These are phyloP conservation scores for Rhizophora mangle DNA, from an alignment of 345 rosid species.

Conservation along the genomic window DNA sequence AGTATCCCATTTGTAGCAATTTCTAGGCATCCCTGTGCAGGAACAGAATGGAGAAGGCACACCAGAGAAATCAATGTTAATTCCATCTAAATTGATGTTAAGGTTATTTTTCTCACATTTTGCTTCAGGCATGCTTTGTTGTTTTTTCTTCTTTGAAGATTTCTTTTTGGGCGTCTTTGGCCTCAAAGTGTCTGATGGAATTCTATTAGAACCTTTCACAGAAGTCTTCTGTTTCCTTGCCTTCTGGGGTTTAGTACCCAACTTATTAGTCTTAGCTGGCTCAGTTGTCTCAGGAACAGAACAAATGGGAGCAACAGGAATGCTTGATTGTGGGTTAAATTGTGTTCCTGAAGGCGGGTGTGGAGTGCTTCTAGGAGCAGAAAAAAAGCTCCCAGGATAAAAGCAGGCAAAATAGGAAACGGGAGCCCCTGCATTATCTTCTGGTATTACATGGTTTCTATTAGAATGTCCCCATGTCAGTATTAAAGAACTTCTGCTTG, in stretches of 20 bases:
- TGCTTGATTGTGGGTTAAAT: slow-evolving; percentile 23
- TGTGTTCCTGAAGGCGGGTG: slow-evolving; percentile 31
- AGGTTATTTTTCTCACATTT: slow-evolving; percentile 50
- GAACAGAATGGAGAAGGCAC: slow-evolving; percentile 67
- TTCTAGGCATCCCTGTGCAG: slow-evolving; percentile 50
- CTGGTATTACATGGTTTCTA: slow-evolving; percentile 36
- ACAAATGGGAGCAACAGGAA: slow-evolving; percentile 33
- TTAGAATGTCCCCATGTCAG: slow-evolving; percentile 45
- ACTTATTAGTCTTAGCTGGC: slow-evolving; percentile 17
- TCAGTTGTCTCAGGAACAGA: slow-evolving; percentile 29
- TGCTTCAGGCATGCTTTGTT: slow-evolving; percentile 33
- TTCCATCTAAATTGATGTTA: slow-evolving; percentile 33
- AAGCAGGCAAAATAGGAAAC: slow-evolving; percentile 40
- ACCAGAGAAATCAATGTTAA: slow-evolving; percentile 43
- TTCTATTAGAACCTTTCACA: slow-evolving; percentile 25
- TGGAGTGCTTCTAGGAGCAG: slow-evolving; percentile 28
- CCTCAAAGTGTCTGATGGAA: slow-evolving; percentile 29
- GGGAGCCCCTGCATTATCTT: slow-evolving; percentile 30
- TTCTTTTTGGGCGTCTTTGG: slow-evolving; percentile 44
- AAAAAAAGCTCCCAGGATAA: slow-evolving; percentile 32
- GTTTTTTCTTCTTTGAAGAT: slow-evolving; percentile 33
- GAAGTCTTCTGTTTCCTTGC: slow-evolving; percentile 36
- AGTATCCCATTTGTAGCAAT: slow-evolving; percentile 67
- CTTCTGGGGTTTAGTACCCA: slow-evolving; percentile 21
- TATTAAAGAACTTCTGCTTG: slow-evolving; percentile 12